These are phyloP conservation scores for Chionographis japonica DNA, from an alignment of 106 monocot genomes.

Conservation along the genomic window DNA sequence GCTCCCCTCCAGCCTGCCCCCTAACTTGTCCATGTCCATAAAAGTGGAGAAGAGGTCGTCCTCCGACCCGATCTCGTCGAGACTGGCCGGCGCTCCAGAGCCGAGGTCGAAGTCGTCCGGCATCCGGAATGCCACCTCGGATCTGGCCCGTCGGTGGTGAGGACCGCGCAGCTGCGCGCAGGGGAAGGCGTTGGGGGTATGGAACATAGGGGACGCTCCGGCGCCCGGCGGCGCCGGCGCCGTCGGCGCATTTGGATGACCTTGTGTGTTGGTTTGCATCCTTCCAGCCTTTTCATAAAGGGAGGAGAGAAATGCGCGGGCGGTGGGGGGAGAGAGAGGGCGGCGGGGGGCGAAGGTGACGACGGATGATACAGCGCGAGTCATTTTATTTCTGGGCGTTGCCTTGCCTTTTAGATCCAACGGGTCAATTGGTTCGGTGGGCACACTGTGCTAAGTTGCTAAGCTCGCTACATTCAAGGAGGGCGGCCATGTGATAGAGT, in stretches of 20 bases:
- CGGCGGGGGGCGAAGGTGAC: no score
- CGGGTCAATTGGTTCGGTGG: no score
- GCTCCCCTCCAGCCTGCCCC: constrained; percentile 35
- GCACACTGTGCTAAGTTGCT: no score
- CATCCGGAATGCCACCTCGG: constrained; percentile 58
- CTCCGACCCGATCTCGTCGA: constrained; percentile 66
- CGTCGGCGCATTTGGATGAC: background rate
- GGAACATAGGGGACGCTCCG: constrained; percentile 6
- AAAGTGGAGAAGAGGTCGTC: constrained; percentile 83
- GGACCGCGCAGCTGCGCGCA: constrained; percentile 12
- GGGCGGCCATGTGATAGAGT: no score
- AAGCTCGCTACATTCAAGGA: no score
- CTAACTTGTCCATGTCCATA: constrained; percentile 88
- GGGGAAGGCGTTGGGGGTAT: background rate
- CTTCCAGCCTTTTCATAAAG: no score
- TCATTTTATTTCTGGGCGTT: no score
- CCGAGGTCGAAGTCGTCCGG: constrained; percentile 37
- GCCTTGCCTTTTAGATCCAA: no score
- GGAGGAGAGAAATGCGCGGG: no score
- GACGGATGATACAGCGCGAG: no score
- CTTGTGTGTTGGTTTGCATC: no score
- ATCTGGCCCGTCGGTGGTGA: constrained; percentile 60
- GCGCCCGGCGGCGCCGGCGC: constrained; percentile 1
- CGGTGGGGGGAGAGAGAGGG: no score
- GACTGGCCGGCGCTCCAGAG: constrained; percentile 18